Evolutionary conservation across 2,329 filamentous ascomycete species (phyloP).

Genomic region (Nectriaceae sp.): DNA sequence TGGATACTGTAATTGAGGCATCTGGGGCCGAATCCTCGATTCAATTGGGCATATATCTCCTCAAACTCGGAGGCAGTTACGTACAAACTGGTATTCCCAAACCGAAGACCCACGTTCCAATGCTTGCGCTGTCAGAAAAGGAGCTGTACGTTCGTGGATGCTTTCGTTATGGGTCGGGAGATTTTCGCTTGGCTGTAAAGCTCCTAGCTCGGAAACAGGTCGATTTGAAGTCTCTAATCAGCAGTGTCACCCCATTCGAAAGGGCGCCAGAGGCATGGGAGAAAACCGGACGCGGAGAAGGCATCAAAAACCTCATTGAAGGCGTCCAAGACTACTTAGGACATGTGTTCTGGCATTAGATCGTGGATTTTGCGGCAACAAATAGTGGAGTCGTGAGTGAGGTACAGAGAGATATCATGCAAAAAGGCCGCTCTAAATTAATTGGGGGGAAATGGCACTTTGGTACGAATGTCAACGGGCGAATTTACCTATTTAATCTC

Average conservation of each 20-base stretch:
- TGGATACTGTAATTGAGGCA: slow-evolving; percentile 81
- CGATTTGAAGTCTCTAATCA: slow-evolving; percentile 78
- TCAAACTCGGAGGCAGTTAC: slow-evolving; percentile 71
- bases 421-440: no score
- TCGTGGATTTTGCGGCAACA: no score
- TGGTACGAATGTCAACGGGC: no score
- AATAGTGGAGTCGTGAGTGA: no score
- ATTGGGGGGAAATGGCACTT: no score
- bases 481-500: no score
- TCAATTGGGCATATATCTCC: slow-evolving; percentile 69
- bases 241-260: slow-evolving; percentile 76
- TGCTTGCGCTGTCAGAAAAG: slow-evolving; percentile 84
- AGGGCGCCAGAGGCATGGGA: slow-evolving; percentile 1
- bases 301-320: slow-evolving; percentile 3
- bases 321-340: not conserved
- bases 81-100: slow-evolving; percentile 89
- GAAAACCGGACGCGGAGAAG: not conserved
- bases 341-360: no score
- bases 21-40: slow-evolving; percentile 76
- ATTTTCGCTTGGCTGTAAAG: slow-evolving; percentile 81
- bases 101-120: slow-evolving; percentile 81
- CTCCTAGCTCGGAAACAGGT: slow-evolving; percentile 72
- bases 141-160: slow-evolving; percentile 83
- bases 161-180: slow-evolving; percentile 85
- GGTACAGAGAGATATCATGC: no score